Evolutionary conservation across 495 filamentous ascomycete genomes (phyloP).

Genomic region (Pyrenula massariospora): DNA sequence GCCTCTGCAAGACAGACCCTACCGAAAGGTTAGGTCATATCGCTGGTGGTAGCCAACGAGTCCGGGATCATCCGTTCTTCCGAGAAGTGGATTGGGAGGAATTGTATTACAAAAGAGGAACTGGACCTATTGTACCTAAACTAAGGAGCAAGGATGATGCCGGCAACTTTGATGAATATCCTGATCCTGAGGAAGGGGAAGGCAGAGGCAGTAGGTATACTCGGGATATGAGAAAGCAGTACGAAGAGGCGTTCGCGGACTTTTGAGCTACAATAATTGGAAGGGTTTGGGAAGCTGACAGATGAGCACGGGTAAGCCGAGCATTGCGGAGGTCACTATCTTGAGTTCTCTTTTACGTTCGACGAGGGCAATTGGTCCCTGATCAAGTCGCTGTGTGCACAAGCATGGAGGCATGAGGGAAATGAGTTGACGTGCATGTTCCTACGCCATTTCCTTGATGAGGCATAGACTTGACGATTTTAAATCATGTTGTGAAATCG

Average conservation of each 20-base stretch:
- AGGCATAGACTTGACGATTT: too few species aligned
- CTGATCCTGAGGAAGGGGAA: conserved; percentile 41
- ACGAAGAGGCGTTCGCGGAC: conserved; percentile 67
- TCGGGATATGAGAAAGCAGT: conserved; percentile 59
- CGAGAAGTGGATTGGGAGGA: conserved; percentile 74
- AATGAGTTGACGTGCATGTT: too few species aligned
- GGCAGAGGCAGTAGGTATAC: conserved; percentile 49
- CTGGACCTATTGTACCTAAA: conserved; percentile 79
- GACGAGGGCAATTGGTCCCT: too few species aligned
- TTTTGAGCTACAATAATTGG: conserved; percentile 37
- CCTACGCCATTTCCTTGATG: too few species aligned
- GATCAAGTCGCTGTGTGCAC: too few species aligned
- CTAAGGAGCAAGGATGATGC: conserved; percentile 72
- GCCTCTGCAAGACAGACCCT: conserved; percentile 82
- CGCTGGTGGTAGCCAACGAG: conserved; percentile 64
- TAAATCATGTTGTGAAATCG: too few species aligned
- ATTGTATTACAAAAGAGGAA: conserved; percentile 53
- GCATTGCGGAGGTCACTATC: too few species aligned
- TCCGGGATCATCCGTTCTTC: conserved; percentile 87
- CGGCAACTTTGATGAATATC: conserved; percentile 85
- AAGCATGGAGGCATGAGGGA: too few species aligned
- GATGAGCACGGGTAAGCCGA: not conserved
- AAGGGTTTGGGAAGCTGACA: not conserved
- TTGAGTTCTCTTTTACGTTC: too few species aligned
- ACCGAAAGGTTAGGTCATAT: conserved; percentile 83